Evolutionary conservation across 1,284 basidiomycete genomes (phyloP).

Genomic region (Fomitiporia mediterranea): DNA sequence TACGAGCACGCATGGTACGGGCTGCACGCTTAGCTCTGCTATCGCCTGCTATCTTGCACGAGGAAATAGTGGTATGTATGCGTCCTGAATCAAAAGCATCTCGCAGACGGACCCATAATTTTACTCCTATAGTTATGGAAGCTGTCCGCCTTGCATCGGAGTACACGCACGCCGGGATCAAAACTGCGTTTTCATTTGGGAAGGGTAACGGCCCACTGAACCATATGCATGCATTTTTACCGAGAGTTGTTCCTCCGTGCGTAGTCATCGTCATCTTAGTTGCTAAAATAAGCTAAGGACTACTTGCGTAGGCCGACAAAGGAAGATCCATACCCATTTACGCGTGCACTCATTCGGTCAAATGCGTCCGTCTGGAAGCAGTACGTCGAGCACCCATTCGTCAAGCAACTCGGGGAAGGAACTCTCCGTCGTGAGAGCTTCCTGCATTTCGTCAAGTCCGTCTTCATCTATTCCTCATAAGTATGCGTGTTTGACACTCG

Average conservation of each 20-base stretch:
- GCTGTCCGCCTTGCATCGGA: slow-evolving; percentile 57
- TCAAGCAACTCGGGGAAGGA: slow-evolving; percentile 68
- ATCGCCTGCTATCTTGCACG: slow-evolving; percentile 66
- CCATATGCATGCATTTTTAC: slow-evolving; percentile 67
- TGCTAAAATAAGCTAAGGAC: neutral
- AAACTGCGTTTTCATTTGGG: slow-evolving; percentile 67
- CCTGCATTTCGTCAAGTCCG: slow-evolving; percentile 81
- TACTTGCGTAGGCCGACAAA: slow-evolving; percentile 46
- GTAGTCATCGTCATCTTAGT: slow-evolving; percentile 25
- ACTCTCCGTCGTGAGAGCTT: slow-evolving; percentile 65
- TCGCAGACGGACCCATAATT: neutral
- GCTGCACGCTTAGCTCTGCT: slow-evolving; percentile 87
- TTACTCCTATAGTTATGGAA: slow-evolving; percentile 43
- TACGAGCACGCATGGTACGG: slow-evolving; percentile 86
- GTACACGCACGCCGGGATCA: slow-evolving; percentile 79
- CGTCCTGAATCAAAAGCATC: slow-evolving; percentile 6
- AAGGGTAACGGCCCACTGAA: slow-evolving; percentile 84
- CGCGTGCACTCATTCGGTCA: slow-evolving; percentile 59
- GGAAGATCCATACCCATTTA: slow-evolving; percentile 65
- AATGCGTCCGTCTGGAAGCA: slow-evolving; percentile 60
- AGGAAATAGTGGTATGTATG: slow-evolving; percentile 43
- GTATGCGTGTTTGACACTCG: neutral
- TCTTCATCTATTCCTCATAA: neutral
- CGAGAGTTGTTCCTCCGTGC: slow-evolving; percentile 54
- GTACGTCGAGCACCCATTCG: slow-evolving; percentile 84